phyloP scores from a whole-genome alignment of 257 asterid genomes.

The Primulina tabacum region DNA sequence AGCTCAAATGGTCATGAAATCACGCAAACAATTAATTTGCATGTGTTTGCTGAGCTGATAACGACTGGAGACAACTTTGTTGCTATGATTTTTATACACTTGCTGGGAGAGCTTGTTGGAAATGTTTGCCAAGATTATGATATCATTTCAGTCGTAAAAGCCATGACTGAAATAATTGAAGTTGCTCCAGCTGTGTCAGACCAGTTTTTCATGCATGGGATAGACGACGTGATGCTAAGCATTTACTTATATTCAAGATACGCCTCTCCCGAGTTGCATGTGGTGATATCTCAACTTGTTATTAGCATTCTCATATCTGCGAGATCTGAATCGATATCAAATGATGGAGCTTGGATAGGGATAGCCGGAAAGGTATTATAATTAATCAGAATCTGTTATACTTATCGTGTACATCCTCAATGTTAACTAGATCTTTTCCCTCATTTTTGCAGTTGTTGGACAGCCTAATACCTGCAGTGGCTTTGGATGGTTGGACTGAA shows the following conservation, averaged over 20 bases:
- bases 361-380: constrained; percentile 53
- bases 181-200: constrained; percentile 71
- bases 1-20: constrained; percentile 34
- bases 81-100: constrained; percentile 47
- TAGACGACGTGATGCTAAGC: constrained; percentile 50
- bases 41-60: constrained; percentile 62
- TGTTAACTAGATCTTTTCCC: constrained; percentile 14
- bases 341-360: constrained; percentile 65
- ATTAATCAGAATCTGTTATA: background rate
- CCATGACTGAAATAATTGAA: constrained; percentile 47
- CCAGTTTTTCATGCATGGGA: constrained; percentile 65
- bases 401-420: constrained; percentile 15
- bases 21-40: constrained; percentile 41
- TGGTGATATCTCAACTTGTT: constrained; percentile 42
- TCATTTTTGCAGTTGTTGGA: constrained; percentile 53
- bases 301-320: constrained; percentile 51
- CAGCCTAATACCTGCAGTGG: constrained; percentile 40
- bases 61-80: constrained; percentile 59
- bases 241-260: constrained; percentile 37
- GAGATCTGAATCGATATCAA: constrained; percentile 51
- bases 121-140: constrained; percentile 48
- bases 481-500: constrained; percentile 57
- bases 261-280: constrained; percentile 46
- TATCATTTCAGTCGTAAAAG: constrained; percentile 50
- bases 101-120: constrained; percentile 58